Conservation (phyloP, 345 rosid genomes). For the Conringia planisiliqua region DNA sequence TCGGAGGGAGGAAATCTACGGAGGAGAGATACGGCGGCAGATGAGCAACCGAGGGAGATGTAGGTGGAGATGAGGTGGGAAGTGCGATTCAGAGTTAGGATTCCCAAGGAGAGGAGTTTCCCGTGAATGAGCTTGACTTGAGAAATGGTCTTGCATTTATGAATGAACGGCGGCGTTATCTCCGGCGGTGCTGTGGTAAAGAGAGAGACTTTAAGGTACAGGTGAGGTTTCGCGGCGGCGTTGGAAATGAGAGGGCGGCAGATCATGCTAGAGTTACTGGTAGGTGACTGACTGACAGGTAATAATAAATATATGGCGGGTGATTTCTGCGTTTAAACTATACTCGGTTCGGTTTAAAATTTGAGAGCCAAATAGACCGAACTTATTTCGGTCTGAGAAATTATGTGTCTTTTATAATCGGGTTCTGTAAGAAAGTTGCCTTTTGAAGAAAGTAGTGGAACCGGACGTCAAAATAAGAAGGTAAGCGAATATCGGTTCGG, state of each 20-base stretch:
- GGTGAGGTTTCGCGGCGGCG: constrained; percentile 12
- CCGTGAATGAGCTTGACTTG: constrained; percentile 63
- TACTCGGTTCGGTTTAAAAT: neutral
- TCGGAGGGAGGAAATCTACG: constrained; percentile 45
- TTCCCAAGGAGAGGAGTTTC: constrained; percentile 51
- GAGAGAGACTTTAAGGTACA: constrained; percentile 7
- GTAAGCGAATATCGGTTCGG: neutral
- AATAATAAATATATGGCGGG: constrained; percentile 10
- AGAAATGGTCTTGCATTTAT: constrained; percentile 52
- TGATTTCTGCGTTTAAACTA: constrained; percentile 22
- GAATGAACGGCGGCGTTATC: constrained; percentile 42
- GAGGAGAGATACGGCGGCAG: constrained; percentile 54
- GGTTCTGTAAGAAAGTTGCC: no score
- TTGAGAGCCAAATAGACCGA: neutral
- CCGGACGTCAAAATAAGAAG: neutral
- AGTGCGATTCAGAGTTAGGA: constrained; percentile 37
- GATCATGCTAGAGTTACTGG: constrained; percentile 24
- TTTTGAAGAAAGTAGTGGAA: neutral
- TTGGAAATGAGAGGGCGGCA: neutral
- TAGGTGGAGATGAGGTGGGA: constrained; percentile 64
- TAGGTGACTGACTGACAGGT: neutral
- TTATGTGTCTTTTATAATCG: no score
- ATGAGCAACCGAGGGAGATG: constrained; percentile 47
- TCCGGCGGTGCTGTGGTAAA: constrained; percentile 27
- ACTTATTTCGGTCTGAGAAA: neutral